phyloP scores from a whole-genome alignment of 2,329 filamentous ascomycete genomes.

The Byssothecium circinans region DNA sequence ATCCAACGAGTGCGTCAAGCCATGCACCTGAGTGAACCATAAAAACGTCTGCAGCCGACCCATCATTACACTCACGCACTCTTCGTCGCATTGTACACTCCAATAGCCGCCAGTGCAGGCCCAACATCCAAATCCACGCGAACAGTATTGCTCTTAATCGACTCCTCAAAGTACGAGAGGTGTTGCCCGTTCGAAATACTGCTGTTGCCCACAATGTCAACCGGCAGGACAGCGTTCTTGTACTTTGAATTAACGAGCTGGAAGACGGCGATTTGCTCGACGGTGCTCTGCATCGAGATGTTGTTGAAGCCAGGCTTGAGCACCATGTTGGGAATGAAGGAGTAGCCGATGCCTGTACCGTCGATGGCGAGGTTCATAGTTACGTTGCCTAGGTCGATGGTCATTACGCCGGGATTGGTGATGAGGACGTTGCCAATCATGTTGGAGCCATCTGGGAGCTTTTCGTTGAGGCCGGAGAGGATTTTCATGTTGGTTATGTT shows the following conservation, averaged over 20 bases:
- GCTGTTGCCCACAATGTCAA: constrained; percentile 57
- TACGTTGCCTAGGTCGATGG: constrained; percentile 68
- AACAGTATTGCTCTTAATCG: constrained; percentile 56
- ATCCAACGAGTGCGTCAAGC: too few relatives aligned
- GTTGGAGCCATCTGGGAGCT: constrained; percentile 55
- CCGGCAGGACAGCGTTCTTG: constrained; percentile 56
- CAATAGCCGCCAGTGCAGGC: constrained; percentile 17
- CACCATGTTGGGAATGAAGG: constrained; percentile 60
- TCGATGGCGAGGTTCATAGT: constrained; percentile 62
- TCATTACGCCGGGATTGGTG: constrained; percentile 65
- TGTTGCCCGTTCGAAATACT: constrained; percentile 52
- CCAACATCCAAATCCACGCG: constrained; percentile 54
- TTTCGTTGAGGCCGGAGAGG: constrained; percentile 40
- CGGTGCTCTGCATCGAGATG: constrained; percentile 57
- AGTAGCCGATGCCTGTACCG: constrained; percentile 55
- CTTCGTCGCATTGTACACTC: neutral
- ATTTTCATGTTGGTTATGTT: constrained; percentile 57
- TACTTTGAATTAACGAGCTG: constrained; percentile 52
- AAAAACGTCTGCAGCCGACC: too few relatives aligned
- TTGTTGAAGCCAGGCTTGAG: constrained; percentile 62
- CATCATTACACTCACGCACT: neutral
- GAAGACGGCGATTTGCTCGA: constrained; percentile 56
- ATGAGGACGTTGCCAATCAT: constrained; percentile 63
- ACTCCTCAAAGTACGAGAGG: constrained; percentile 59
- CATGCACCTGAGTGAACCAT: too few relatives aligned